Evolutionary conservation across 208 protist genomes (phyloP), one percentile per base, ranked within the genome.

Genomic region (Crithidia brevicula): DNA sequence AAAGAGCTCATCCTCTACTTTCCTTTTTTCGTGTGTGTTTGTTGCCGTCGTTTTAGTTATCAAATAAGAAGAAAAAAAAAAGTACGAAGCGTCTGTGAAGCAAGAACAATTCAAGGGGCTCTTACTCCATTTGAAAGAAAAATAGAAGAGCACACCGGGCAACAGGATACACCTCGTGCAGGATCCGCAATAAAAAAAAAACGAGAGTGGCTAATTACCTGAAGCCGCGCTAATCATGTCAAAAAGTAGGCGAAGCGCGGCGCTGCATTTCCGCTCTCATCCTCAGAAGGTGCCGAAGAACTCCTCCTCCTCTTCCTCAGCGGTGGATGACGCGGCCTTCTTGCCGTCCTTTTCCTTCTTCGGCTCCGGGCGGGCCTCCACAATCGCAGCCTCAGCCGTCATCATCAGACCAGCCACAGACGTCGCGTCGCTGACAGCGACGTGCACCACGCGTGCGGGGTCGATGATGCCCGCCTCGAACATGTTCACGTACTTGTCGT

Each of bases 391-490:
- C 83, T 99, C 98, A 27, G 98, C 98, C 4, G 99, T 99, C 72
- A 98, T 99, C 97, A 99, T 98, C 25, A 99, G 86, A 27, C 97
- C 95, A 5, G 98, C 95, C 20, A 99, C 98, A 46, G 88, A 97
- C 15, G 97, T 84, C 33, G 98, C 97, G 72, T 99, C 98, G 36
- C 91, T 79, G 28, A 99, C 82, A 18, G 98, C 98, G 18, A 98
- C 98, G 56, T 94, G 85, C 59, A 99, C 98, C n/a, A 99, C 99
- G 85, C 99, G 99, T 52, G 97, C 97, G 59, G 99, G 99, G 88
- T 99, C 99, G 78, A 99, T 98, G 77, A 99, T 99, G 77, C 99
- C 99, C 13, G 93, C 88, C 47, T 98, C 77, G 74, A 99, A 89
- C 98, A 99, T 99, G 88, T 99, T 94, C 72, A 91, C 88, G 84